Base-by-base conservation (phyloP, 306 rosid species). In the Aeschynomene evenia region DNA sequence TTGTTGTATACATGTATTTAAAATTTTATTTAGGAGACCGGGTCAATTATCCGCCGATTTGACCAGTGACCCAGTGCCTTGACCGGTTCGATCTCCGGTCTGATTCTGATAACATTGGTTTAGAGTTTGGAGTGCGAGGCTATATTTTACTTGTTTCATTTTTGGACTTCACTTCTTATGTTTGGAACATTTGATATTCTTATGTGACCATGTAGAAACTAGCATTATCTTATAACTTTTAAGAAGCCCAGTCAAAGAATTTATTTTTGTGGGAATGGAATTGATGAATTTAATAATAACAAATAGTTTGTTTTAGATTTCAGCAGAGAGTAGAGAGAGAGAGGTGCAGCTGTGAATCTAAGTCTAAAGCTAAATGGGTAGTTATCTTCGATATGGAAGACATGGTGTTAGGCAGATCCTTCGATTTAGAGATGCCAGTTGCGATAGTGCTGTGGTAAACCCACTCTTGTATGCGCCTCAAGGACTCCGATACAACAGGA, bases 401-500 rank as follows among this genome's bases (percentile, higher is more conserved):
- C 89, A 81, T 63, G 87, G 83, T 20, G 77, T 92, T 57, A 79
- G 78, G 40, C 78, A 83, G 69, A 79, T 90, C 63, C 62, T 88
- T 37, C 73, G 78, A 61, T 70, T 77, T 31, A 73, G 70, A 67
- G 82, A 85, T 45, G 70, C 81, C 14, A 74, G 73, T 77, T 76
- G 77, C 69, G 81, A 84, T 8, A 49, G 76, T 57, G 59, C 61
- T 14, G 77, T 83, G 80, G 81, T 85, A 56, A 84, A 90, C 59
- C 96, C 91, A 16, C 63, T 90, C 61, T 20, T 88, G 24, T 92
- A 80, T 71, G 79, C 79, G 37, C 57, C 87, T 70, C 97, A 93
- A 65, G 98, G 97, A 49, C 69, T 90, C 64, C 48, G 98, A 28
- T 84, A 85, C 77, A 77, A 81, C 71, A 75, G 93, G 65, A 90